Evolutionary conservation across 345 rosid species (phyloP), one percentile per base, ranked within the genome.

Genomic region (Mangifera indica): DNA sequence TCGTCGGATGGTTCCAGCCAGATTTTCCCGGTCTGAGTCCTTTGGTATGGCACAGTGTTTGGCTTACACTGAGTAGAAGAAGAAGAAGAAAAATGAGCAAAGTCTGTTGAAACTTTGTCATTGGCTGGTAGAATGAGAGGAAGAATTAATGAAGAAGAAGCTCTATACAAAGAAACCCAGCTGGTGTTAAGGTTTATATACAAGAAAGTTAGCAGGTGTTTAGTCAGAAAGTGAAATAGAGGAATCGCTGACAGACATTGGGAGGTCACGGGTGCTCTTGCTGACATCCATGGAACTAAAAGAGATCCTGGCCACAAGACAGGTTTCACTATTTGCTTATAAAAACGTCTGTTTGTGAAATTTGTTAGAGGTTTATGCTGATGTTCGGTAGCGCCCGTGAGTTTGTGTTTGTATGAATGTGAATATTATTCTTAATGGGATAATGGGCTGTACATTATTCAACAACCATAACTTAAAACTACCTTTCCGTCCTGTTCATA

Each of bases 211-310:
- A 45, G 76, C 58, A 17, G 66, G n/a, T 68, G 49, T 72, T 76
- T 78, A 62, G 82, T 79, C 76, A 79, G 73, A 79, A 77, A 80
- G 82, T 49, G 85, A 53, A 67, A 70, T 29, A 9, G 57, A 32
- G 55, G 34, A 66, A 64, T 62, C 45, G 59, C 48, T 74, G 76
- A 75, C 67, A 75, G 66, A 53, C 25, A 73, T 83, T 37, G 63
- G 81, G 86, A 71, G 84, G 82, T 91, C 93, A 91, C 97, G 93
- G 97, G 91, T 65, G 89, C 77, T 80, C 80, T 84, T 80, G 77
- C 85, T 79, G 80, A 82, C 87, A 80, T 73, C 78, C 83, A 82
- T 77, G 82, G 75, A 74, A 77, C 67, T 29, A 60, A 69, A 40
- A 79, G 54, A 73, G 79, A 81, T 60, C 24, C 4, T 57, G 72